A percentile compares a stretch with the other conserved stretches of the same genome.
Conservation (phyloP, 192 early-diverging fungal genomes). For the Haplosporangium gracile region DNA sequence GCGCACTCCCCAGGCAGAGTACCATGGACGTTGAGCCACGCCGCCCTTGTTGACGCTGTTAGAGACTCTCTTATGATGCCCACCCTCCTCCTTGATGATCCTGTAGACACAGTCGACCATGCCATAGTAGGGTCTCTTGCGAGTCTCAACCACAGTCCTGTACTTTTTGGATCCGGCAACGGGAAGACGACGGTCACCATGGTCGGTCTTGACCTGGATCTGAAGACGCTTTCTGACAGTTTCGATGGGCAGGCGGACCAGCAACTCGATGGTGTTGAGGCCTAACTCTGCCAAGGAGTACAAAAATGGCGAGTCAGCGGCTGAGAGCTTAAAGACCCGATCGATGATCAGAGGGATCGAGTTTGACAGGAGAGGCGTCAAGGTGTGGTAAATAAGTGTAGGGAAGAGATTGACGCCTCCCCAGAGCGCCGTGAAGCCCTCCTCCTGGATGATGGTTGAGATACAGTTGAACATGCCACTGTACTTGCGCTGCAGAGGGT, state of each 20-base stretch:
- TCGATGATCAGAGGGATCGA: slow-evolving; percentile 77
- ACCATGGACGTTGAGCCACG: slow-evolving; percentile 40
- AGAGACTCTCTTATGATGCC: slow-evolving; percentile 55
- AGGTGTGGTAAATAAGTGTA: slow-evolving; percentile 83
- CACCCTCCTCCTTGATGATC: slow-evolving; percentile 84
- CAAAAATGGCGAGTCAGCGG: slow-evolving; percentile 77
- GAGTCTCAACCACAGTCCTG: slow-evolving; percentile 72
- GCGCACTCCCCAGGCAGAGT: slow-evolving; percentile 73
- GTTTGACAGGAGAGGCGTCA: slow-evolving; percentile 81
- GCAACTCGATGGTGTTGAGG: slow-evolving; percentile 79
- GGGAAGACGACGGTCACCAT: slow-evolving; percentile 33
- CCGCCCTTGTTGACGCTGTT: slow-evolving; percentile 25
- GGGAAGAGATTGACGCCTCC: slow-evolving; percentile 80
- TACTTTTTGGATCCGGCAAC: slow-evolving; percentile 59
- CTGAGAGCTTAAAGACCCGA: slow-evolving; percentile 71
- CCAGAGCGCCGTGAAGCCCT: slow-evolving; percentile 78
- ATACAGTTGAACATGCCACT: slow-evolving; percentile 84
- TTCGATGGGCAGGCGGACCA: slow-evolving; percentile 89
- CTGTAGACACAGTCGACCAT: slow-evolving; percentile 77
- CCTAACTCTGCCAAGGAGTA: slow-evolving; percentile 76
- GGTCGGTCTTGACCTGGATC: slow-evolving; percentile 71
- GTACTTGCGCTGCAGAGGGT: slow-evolving; percentile 87
- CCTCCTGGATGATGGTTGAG: slow-evolving; percentile 80
- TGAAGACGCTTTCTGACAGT: slow-evolving; percentile 89
- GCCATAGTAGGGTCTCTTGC: slow-evolving; percentile 82